Evolutionary conservation across 2,329 filamentous ascomycete species (phyloP), one percentile per base, ranked within the genome.

Genomic region (Aspergillus pseudoglaucus): DNA sequence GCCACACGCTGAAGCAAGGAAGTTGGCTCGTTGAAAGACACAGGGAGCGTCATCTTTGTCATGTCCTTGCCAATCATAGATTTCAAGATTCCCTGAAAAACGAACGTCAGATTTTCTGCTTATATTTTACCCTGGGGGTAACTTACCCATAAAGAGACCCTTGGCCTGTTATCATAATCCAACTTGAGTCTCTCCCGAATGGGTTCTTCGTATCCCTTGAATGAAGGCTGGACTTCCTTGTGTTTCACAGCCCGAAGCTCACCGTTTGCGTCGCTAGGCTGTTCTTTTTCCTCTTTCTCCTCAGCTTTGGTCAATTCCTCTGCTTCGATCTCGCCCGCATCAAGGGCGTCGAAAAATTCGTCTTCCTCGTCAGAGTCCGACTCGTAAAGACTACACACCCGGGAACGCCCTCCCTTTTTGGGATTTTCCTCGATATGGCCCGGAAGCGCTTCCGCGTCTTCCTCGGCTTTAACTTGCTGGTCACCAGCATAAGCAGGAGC

Each of bases 1-100:
- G 88, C 89, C 39, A 94, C 91, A 64, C 93, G 88, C 68, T 97
- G 93, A 7, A 98, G 79, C 10, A 98, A 75, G 5, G 93, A 97
- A 0, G 93, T 98, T 0, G 93, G 93, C 69, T 98, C 93, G 70
- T 98, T 98, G 75, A 98, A 97, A 0, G 93, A 95, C 2, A 98
- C 93, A 0, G 93, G 93, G 17, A 98, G 75, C 0, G 93, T 97
- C 91, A 98, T 98, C 75, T 94, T 97, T 33, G 93, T 97, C 93
- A 98, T 97, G 64, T 98, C 93, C 68, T 98, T 97, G 54, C 93
- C 93, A 69, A 98, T 95, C 93, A 98, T 97, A 18, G 91, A 97
- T 74, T 97, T 98, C 54, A 98, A 75, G 58, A 98, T 96, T 56
- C 87, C 86, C 90, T 96, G 55, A 35, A 44, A 8, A 46, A 7